These are phyloP conservation scores for Fimicolochytrium jonesii DNA, from an alignment of 192 early-diverging fungal genomes.

Conservation along the genomic window DNA sequence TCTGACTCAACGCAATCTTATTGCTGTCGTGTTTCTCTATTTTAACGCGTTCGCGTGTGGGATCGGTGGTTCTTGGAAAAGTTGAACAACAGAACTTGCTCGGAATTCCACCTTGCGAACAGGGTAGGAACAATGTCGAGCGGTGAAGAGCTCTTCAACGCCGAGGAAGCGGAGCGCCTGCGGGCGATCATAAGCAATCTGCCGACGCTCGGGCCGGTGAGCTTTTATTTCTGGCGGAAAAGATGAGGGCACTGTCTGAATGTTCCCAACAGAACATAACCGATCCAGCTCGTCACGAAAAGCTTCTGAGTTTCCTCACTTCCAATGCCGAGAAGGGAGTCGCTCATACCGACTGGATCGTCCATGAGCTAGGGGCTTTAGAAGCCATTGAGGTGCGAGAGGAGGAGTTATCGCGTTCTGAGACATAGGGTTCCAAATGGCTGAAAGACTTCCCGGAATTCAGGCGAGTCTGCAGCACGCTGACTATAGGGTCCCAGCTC, in stretches of 20 bases:
- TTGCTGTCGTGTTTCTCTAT: too few species aligned
- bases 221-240: not conserved
- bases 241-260: not conserved
- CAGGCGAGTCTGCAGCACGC: constrained; percentile 6
- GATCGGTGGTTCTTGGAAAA: too few species aligned
- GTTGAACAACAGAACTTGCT: too few species aligned
- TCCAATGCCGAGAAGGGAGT: constrained; percentile 12
- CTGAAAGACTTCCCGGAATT: too few species aligned
- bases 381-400: constrained; percentile 1
- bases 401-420: too few species aligned
- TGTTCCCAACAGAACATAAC: constrained; percentile 11
- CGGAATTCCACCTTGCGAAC: too few species aligned
- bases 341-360: not conserved
- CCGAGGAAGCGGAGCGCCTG: constrained; percentile 11
- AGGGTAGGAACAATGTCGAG: too few species aligned
- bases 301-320: constrained; percentile 15
- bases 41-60: too few species aligned
- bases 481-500: constrained; percentile 15
- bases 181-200: not conserved
- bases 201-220: constrained; percentile 9
- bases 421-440: too few species aligned
- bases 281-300: constrained; percentile 24
- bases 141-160: constrained; percentile 1
- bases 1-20: too few species aligned
- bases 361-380: not conserved